Conservation (phyloP, 441 rosid species). For the Codiaeum variegatum region DNA sequence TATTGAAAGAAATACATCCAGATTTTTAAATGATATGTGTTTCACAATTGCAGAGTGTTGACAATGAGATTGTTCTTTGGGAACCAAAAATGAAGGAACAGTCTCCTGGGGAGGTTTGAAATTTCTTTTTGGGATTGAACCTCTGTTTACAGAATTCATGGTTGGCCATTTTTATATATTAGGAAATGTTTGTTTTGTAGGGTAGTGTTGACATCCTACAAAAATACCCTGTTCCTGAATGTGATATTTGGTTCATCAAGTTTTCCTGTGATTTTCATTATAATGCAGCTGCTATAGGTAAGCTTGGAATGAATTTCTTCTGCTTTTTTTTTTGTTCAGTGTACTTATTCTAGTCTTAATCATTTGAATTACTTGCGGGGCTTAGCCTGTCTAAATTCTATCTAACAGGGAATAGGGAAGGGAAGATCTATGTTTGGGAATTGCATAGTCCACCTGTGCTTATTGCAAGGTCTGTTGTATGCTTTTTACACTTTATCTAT, state of each 20-base stretch:
- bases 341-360: too few relatives aligned
- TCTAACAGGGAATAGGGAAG: slow-evolving; percentile 84
- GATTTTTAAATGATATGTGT: slow-evolving; percentile 10
- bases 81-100: slow-evolving; percentile 94
- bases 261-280: slow-evolving; percentile 86
- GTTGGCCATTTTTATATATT: not conserved
- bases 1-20: not conserved
- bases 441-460: slow-evolving; percentile 90
- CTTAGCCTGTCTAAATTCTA: not conserved
- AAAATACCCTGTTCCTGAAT: slow-evolving; percentile 87
- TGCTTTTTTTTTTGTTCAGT: not conserved
- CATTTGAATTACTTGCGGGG: too few relatives aligned
- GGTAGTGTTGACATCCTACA: slow-evolving; percentile 84
- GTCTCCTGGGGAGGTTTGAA: slow-evolving; percentile 90
- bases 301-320: not conserved
- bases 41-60: slow-evolving; percentile 71
- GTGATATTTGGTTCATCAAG: slow-evolving; percentile 97
- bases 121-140: not conserved
- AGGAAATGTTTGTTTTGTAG: slow-evolving; percentile 31
- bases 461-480: slow-evolving; percentile 60
- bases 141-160: not conserved
- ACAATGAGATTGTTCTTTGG: slow-evolving; percentile 91
- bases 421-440: slow-evolving; percentile 95
- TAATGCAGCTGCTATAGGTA: slow-evolving; percentile 80
- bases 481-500: not conserved